Evolutionary conservation across 768 basidiomycete species (phyloP), one percentile per base, ranked within the genome.

Genomic region (Mycena latifolia): DNA sequence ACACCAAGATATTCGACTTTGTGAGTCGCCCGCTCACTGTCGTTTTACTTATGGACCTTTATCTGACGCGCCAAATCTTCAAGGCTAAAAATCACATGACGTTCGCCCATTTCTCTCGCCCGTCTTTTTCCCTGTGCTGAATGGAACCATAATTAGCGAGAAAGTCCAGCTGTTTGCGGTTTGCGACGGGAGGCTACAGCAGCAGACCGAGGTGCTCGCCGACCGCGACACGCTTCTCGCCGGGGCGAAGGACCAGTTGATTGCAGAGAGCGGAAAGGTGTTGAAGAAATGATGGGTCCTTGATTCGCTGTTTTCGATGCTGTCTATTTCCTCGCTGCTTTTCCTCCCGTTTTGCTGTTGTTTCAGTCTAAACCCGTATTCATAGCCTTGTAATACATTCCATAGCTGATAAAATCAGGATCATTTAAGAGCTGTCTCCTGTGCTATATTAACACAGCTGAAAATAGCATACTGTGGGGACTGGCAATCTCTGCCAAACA

Each of bases 51-150:
- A n/a, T 57, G 39, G 15, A 33, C 11, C 24, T 46, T 46, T 14
- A 35, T 45, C 47, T 67, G 20, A 58, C 45, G 17, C 11, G 47
- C 18, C 50, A 33, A 45, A 12, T 11, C 8, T 15, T 11, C n/a
- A n/a, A 85, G 84, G 80, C 79, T 1, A 88, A 88, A 70, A 77
- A 81, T 22, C 81, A 86, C 60, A 84, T 89, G 80, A 76, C 74
- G 85, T 87, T 51, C 63, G 81, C 74, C 18, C 37, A 27, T 28
- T 41, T 52, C 61, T 46, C 27, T 29, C 37, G 8, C 17, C 17
- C 37, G 6, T 33, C 31, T 11, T 33, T 14, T 17, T 39, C 17
- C 37, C 37, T 17, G 15, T 17, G 10, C 50, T 14, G 55, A 63
- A 31, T 12, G 29, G 9, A 20, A 37, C 6, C 28, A n/a, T n/a